These are phyloP conservation scores for Paecilomyces dactylethromorphus DNA, from an alignment of 2,329 filamentous ascomycete genomes.

Conservation along the genomic window DNA sequence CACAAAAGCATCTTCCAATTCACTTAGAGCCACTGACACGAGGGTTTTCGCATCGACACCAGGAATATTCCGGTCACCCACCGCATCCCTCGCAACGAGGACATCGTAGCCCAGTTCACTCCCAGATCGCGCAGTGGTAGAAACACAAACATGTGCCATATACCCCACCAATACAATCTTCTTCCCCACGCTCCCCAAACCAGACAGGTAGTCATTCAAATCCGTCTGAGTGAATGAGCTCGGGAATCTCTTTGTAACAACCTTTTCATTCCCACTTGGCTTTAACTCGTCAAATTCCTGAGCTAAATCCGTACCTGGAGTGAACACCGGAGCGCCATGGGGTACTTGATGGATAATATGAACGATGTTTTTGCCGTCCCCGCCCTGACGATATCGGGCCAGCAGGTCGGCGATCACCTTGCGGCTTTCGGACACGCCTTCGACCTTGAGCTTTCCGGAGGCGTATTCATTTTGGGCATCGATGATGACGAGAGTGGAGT, in stretches of 20 bases:
- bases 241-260: slow-evolving; percentile 53
- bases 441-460: slow-evolving; percentile 49
- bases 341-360: slow-evolving; percentile 57
- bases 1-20: too few relatives aligned
- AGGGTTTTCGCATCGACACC: slow-evolving; percentile 36
- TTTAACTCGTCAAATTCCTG: slow-evolving; percentile 56
- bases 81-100: slow-evolving; percentile 53
- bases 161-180: slow-evolving; percentile 51
- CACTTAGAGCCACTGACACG: too few relatives aligned
- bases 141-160: slow-evolving; percentile 55
- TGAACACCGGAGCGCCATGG: slow-evolving; percentile 60
- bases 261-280: slow-evolving; percentile 49
- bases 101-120: slow-evolving; percentile 59
- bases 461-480: slow-evolving; percentile 65
- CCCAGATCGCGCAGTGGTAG: slow-evolving; percentile 57
- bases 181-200: slow-evolving; percentile 36
- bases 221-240: slow-evolving; percentile 57
- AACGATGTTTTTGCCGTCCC: slow-evolving; percentile 44
- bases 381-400: slow-evolving; percentile 51
- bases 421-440: slow-evolving; percentile 48
- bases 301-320: slow-evolving; percentile 53
- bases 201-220: slow-evolving; percentile 49
- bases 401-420: slow-evolving; percentile 53
- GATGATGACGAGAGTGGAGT: slow-evolving; percentile 60
- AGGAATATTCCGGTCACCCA: slow-evolving; percentile 62